Conservation (phyloP, 1,139 yeast species). For the Sugiyamaella xylanicola region DNA sequence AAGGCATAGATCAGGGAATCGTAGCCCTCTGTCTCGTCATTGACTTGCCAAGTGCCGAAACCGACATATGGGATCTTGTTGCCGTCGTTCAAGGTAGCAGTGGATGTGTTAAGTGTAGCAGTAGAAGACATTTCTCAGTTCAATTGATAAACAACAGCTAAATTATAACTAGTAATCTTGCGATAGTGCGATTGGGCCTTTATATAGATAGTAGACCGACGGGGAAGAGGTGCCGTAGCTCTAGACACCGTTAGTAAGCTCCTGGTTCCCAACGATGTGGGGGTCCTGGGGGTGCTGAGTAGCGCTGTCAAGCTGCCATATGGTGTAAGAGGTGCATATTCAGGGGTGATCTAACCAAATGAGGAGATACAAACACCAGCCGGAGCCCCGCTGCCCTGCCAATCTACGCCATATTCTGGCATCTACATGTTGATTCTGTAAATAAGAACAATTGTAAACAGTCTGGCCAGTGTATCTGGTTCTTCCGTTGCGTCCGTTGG, state of each 20-base stretch:
- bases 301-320: background rate
- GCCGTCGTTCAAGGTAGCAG: conserved; percentile 34
- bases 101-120: conserved; percentile 2
- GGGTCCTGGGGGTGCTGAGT: background rate
- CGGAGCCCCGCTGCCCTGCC: too few relatives aligned
- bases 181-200: too few relatives aligned
- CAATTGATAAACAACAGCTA: background rate
- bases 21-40: conserved; percentile 33
- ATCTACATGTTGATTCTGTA: too few relatives aligned
- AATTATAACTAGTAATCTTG: too few relatives aligned
- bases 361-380: background rate
- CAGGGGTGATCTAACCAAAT: background rate
- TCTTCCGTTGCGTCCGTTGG: too few relatives aligned
- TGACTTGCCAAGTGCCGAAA: conserved; percentile 65
- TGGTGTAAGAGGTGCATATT: background rate
- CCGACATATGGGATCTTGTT: conserved; percentile 51
- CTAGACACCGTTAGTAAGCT: background rate
- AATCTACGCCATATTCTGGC: too few relatives aligned
- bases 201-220: too few relatives aligned
- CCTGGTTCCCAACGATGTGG: background rate
- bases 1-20: conserved; percentile 49
- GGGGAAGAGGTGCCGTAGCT: too few relatives aligned
- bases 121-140: conserved; percentile 12
- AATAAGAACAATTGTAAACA: too few relatives aligned
- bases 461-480: too few relatives aligned